Evolutionary conservation across 176 grass and related monocot genomes (phyloP).

Genomic region (Oryza glumipatula): DNA sequence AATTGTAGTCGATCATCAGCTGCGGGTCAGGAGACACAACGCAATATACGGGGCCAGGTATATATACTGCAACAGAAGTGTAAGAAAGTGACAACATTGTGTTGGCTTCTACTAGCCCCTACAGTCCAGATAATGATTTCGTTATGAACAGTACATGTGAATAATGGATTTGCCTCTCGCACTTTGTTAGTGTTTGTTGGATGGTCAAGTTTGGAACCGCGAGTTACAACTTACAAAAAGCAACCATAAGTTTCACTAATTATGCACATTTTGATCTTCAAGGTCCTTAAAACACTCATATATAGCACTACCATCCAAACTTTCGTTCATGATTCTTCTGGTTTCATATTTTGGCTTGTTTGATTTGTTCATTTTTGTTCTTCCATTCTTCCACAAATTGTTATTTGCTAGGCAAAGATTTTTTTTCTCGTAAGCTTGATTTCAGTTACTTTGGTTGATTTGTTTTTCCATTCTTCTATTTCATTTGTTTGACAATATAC

Average conservation of each 20-base stretch:
- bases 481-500: neutral
- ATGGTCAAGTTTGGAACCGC: neutral
- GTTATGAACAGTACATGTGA: neutral
- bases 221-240: neutral
- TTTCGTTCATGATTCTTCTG: neutral
- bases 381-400: slow-evolving; percentile 6
- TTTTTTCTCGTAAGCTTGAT: neutral
- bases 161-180: neutral
- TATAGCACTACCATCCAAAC: neutral
- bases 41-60: neutral
- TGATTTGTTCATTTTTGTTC: neutral
- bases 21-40: neutral
- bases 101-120: neutral
- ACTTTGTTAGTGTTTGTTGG: neutral
- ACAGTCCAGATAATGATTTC: slow-evolving; percentile 5
- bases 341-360: slow-evolving; percentile 4
- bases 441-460: neutral
- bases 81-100: neutral
- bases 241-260: neutral
- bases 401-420: slow-evolving; percentile 4
- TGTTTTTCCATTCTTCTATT: slow-evolving; percentile 12
- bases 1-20: neutral
- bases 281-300: neutral
- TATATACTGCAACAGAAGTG: neutral
- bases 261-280: slow-evolving; percentile 22